Percentiles rank a stretch among this genome's conserved stretches.
Conservation (phyloP, 2,329 filamentous ascomycete species). For the Pseudocercospora ulei region DNA sequence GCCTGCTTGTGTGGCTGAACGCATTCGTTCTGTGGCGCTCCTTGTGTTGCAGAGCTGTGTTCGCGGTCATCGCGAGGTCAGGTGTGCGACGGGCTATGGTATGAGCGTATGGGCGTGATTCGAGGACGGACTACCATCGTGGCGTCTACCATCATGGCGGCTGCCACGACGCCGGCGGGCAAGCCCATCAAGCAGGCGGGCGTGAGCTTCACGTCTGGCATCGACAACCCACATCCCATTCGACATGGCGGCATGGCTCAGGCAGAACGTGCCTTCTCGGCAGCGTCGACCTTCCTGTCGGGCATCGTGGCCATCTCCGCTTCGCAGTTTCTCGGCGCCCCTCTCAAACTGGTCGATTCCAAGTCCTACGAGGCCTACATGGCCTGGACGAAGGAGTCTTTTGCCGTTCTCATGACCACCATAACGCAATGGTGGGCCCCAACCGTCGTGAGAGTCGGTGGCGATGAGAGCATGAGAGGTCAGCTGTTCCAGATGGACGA, state of each 20-base stretch:
- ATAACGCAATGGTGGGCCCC: conserved; percentile 85
- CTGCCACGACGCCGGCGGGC: conserved; percentile 6
- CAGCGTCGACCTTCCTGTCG: conserved; percentile 44
- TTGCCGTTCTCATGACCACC: conserved; percentile 66
- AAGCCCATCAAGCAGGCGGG: conserved; percentile 32
- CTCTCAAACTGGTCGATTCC: conserved; percentile 64
- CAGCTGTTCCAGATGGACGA: conserved; percentile 62
- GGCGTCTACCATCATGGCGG: conserved; percentile 9
- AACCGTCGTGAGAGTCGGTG: conserved; percentile 70
- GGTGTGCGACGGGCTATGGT: neutral
- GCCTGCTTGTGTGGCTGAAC: conserved; percentile 10
- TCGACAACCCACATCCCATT: conserved; percentile 34
- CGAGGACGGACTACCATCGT: no score
- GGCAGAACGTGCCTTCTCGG: conserved; percentile 44
- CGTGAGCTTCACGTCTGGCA: conserved; percentile 38
- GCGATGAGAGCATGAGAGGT: conserved; percentile 66
- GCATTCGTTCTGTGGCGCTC: conserved; percentile 4
- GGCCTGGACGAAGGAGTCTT: conserved; percentile 74
- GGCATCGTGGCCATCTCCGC: conserved; percentile 47
- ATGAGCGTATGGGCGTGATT: no score
- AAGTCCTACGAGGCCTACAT: conserved; percentile 79
- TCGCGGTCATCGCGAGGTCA: conserved; percentile 6
- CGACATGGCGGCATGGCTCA: conserved; percentile 43
- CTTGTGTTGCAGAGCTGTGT: conserved; percentile 7
- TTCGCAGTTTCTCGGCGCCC: conserved; percentile 66